phyloP scores from a whole-genome alignment of 306 rosid species.

The Vicia faba region DNA sequence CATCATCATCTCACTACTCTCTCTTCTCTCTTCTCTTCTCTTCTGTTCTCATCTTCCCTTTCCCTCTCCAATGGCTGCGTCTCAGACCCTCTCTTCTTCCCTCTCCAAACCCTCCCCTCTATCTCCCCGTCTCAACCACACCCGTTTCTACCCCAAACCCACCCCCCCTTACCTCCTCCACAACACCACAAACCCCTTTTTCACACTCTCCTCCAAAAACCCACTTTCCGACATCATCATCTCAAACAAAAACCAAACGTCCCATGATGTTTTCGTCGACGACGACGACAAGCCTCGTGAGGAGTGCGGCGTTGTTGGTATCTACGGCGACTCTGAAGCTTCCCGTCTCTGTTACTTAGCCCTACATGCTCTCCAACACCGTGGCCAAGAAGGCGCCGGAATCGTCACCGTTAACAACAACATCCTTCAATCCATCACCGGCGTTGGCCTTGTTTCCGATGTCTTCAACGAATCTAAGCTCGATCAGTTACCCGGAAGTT shows the following conservation, averaged over 20 bases:
- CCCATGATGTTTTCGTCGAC: conserved; percentile 1
- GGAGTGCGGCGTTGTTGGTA: conserved; percentile 97
- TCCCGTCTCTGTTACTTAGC: conserved; percentile 79
- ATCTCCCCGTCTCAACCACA: conserved; percentile 31
- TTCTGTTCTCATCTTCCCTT: not conserved
- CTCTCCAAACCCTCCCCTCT: conserved; percentile 39
- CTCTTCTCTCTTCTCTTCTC: not conserved
- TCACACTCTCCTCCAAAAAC: conserved; percentile 38
- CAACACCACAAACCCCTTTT: conserved; percentile 25
- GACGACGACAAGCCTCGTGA: conserved; percentile 86
- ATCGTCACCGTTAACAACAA: conserved; percentile 68
- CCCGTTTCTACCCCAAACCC: conserved; percentile 33
- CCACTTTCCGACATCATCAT: conserved; percentile 46
- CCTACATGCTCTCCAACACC: conserved; percentile 93
- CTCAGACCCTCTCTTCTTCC: conserved; percentile 36
- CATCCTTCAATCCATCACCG: conserved; percentile 77
- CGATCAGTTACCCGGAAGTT: conserved; percentile 71
- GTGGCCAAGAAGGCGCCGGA: conserved; percentile 97
- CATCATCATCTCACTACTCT: not conserved
- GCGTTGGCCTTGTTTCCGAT: conserved; percentile 86
- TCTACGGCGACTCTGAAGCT: conserved; percentile 93
- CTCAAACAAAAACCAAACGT: not conserved
- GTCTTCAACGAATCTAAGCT: conserved; percentile 77
- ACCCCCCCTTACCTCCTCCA: not conserved
- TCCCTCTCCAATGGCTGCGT: conserved; percentile 38